Evolutionary conservation across 345 rosid species (phyloP), one percentile per base, ranked within the genome.

Genomic region (Bruguiera sexangula): DNA sequence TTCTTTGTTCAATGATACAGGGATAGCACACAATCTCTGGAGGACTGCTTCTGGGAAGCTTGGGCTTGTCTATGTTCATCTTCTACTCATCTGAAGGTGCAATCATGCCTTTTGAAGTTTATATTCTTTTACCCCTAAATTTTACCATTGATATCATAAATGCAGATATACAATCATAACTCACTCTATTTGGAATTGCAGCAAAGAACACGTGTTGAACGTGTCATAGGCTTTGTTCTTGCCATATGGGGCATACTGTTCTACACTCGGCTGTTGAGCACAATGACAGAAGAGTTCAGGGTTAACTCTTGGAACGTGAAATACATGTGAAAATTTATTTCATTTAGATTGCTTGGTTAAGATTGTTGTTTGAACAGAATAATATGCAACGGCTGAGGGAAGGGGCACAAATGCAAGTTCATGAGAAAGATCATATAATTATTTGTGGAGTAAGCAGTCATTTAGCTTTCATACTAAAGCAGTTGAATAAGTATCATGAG

Each of bases 1-100:
- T 69, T 21, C 29, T 75, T 53, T 57, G 30, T 70, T 78, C 56
- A 60, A 67, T 76, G 72, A 65, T 71, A 67, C 83, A 89, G 98
- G 88, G 82, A 79, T 52, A 81, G 75, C 58, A 71, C 75, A 64
- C 89, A 80, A 31, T 76, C 93, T 46, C 85, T 94, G 64, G 96
- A 94, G 82, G 96, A 91, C 68, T 94, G 98, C 82, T 77, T 94
- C 56, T 91, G 98, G 97, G 98, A 93, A 81, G 98, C 98, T 61
- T 93, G 98, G 98, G 93, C 98, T 60, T 94, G 97, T 76, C 83
- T 94, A 15, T 81, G 86, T 83, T 91, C 97, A 69, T 94, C 98
- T 65, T 89, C 96, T 54, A 87, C 95, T 78, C 98, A 93, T 87
- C 72, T 93, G 70, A 86, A 75, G 85, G 98, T 93, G 60, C 52